phyloP scores from a whole-genome alignment of 805 yeast genomes.

The Sporopachydermia quercuum region DNA sequence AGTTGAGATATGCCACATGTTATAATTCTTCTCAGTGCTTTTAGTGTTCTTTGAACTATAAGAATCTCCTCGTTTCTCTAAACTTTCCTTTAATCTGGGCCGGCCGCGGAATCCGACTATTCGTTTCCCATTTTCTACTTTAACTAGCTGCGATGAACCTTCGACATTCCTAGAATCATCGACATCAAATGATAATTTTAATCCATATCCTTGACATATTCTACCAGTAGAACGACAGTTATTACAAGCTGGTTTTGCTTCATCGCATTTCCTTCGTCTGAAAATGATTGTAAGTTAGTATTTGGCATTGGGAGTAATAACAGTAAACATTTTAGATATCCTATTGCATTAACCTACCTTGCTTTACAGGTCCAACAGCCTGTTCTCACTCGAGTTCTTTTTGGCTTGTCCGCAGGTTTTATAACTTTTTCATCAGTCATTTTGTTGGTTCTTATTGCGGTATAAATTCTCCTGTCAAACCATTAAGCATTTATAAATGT shows the following conservation, averaged over 20 bases:
- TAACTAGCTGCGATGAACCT: background rate
- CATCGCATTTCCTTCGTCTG: background rate
- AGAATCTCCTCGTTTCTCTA: background rate
- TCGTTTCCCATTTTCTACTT: conserved; percentile 1
- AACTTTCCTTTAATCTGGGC: conserved; percentile 1
- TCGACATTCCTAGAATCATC: conserved; percentile 1
- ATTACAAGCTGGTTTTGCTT: background rate
- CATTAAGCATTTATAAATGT: no score
- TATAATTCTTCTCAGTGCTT: background rate
- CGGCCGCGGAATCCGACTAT: background rate
- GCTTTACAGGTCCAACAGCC: conserved; percentile 1
- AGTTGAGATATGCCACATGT: background rate
- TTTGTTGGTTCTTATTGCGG: no score
- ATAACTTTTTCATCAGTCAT: background rate
- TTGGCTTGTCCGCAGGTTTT: background rate
- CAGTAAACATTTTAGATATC: no score
- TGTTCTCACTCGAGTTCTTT: background rate
- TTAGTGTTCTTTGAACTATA: background rate
- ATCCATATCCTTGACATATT: background rate
- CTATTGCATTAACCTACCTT: no score
- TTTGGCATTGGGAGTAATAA: no score
- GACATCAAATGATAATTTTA: background rate
- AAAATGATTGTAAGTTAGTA: no score
- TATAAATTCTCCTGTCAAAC: no score
- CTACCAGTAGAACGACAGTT: background rate